These are phyloP conservation scores for Leptomonas pyrrhocoris DNA, from an alignment of 208 protist species.

Conservation along the genomic window DNA sequence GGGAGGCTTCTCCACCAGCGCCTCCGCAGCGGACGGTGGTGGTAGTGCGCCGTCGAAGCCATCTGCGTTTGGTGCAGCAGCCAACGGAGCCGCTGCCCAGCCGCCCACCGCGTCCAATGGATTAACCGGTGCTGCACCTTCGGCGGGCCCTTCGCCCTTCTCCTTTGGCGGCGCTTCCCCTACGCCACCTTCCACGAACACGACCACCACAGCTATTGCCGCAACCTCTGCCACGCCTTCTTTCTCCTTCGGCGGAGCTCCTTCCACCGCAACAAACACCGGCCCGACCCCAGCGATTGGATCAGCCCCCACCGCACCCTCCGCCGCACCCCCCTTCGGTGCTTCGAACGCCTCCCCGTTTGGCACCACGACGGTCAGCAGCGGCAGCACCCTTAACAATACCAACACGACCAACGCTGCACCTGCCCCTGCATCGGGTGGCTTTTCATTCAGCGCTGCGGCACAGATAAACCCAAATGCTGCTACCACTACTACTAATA, in stretches of 20 bases:
- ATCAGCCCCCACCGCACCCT: neutral
- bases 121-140: neutral
- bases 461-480: neutral
- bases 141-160: neutral
- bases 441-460: neutral
- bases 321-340: neutral
- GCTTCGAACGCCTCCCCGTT: neutral
- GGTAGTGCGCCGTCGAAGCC: neutral
- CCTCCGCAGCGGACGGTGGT: neutral
- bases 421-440: neutral
- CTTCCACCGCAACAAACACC: neutral
- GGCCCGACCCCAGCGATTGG: neutral
- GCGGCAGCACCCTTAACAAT: neutral
- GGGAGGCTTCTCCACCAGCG: neutral
- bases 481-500: too few species aligned
- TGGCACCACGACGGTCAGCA: neutral
- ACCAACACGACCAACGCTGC: neutral
- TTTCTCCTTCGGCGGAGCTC: constrained; percentile 3
- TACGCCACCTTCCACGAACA: neutral
- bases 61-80: neutral
- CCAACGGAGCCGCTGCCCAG: neutral
- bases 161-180: neutral
- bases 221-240: neutral
- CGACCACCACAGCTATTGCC: neutral
- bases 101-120: neutral